Conservation (phyloP, 169 alveolate genomes). For the Plasmodium gallinaceum region DNA sequence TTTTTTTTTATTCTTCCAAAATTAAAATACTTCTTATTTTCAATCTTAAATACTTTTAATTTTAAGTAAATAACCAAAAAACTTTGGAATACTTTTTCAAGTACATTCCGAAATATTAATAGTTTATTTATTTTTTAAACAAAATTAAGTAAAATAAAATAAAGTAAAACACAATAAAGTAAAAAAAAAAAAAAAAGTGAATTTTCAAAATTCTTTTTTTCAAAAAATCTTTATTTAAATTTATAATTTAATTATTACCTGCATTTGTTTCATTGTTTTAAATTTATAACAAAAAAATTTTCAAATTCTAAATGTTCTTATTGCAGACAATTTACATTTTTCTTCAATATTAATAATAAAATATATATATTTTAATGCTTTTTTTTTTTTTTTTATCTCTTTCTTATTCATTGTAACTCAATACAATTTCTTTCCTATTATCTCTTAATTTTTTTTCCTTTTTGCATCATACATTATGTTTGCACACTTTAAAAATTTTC, state of each 20-base stretch:
- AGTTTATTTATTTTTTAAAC: not conserved
- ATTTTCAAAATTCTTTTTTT: not conserved
- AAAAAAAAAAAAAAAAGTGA: too few species aligned
- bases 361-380: not conserved
- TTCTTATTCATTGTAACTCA: not conserved
- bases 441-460: constrained; percentile 5
- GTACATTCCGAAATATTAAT: too few species aligned
- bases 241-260: too few species aligned
- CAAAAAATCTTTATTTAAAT: too few species aligned
- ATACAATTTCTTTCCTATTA: not conserved
- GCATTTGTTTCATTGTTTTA: not conserved
- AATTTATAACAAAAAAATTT: not conserved
- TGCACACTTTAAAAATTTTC: constrained; percentile 23
- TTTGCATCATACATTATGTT: not conserved
- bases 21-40: not conserved
- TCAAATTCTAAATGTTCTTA: not conserved
- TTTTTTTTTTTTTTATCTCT: not conserved
- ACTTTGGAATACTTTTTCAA: too few species aligned
- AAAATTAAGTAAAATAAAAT: not conserved
- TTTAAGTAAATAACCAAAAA: too few species aligned
- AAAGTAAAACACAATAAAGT: not conserved
- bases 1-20: not conserved
- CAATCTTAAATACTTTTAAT: too few species aligned
- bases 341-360: not conserved
- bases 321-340: constrained; percentile 1